Evolutionary conservation across 441 rosid species (phyloP).

Genomic region (Erysimum cheiri): DNA sequence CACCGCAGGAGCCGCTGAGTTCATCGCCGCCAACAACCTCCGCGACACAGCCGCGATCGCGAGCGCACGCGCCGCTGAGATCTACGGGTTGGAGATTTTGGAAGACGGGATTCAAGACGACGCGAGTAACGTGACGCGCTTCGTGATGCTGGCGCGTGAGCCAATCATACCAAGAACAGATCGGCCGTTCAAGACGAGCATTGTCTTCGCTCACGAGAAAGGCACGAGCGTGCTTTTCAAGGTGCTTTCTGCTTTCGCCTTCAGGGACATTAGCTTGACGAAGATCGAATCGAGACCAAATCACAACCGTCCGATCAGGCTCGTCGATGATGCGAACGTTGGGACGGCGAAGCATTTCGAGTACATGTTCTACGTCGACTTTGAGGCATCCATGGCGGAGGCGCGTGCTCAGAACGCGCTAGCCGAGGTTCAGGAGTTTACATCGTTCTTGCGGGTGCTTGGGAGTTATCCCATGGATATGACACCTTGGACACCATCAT

Average conservation of each 20-base stretch:
- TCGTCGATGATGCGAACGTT: slow-evolving; percentile 80
- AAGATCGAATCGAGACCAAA: slow-evolving; percentile 96
- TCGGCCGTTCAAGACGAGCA: slow-evolving; percentile 94
- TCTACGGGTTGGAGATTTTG: slow-evolving; percentile 76
- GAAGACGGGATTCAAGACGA: slow-evolving; percentile 95
- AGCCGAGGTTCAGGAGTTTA: slow-evolving; percentile 94
- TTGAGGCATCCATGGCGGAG: slow-evolving; percentile 97
- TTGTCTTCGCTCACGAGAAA: slow-evolving; percentile 92
- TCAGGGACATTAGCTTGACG: slow-evolving; percentile 81
- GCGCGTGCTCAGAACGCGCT: slow-evolving; percentile 91
- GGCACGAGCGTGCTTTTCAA: slow-evolving; percentile 91
- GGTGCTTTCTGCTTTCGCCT: slow-evolving; percentile 89
- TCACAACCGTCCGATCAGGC: slow-evolving; percentile 76
- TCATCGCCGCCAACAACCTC: slow-evolving; percentile 68
- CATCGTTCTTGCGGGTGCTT: slow-evolving; percentile 86
- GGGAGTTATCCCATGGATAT: slow-evolving; percentile 99
- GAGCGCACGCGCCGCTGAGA: slow-evolving; percentile 85
- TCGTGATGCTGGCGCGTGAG: slow-evolving; percentile 95
- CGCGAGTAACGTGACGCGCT: slow-evolving; percentile 85
- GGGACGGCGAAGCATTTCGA: slow-evolving; percentile 96
- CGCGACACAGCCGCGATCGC: slow-evolving; percentile 91
- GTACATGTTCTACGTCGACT: slow-evolving; percentile 89
- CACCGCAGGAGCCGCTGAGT: slow-evolving; percentile 93
- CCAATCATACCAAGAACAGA: slow-evolving; percentile 94
- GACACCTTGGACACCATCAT: slow-evolving; percentile 86